These are phyloP conservation scores for Ustilago curta DNA, from an alignment of 1,284 basidiomycete genomes.

Conservation along the genomic window DNA sequence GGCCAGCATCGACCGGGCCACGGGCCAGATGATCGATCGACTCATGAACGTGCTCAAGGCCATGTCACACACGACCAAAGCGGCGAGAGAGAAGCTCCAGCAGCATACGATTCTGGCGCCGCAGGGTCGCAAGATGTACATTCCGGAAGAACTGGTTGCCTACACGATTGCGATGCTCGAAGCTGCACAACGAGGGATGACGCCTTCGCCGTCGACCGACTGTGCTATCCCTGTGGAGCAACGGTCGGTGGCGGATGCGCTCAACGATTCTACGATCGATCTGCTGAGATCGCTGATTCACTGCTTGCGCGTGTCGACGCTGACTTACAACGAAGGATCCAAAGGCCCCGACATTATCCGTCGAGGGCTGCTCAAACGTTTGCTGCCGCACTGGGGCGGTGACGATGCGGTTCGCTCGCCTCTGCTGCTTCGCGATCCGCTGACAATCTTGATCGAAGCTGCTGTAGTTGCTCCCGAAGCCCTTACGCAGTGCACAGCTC, in stretches of 20 bases:
- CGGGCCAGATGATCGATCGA: constrained; percentile 64
- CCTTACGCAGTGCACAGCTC: constrained; percentile 63
- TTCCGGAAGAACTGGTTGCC: constrained; percentile 66
- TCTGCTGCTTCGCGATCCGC: constrained; percentile 64
- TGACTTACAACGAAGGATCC: constrained; percentile 42
- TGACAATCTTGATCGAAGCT: constrained; percentile 66
- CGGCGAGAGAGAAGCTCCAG: constrained; percentile 50
- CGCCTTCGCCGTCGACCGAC: constrained; percentile 46
- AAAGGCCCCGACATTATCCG: constrained; percentile 54
- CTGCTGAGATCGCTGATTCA: constrained; percentile 61
- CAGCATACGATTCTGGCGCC: constrained; percentile 62
- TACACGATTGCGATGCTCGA: constrained; percentile 68
- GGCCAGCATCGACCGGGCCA: constrained; percentile 49
- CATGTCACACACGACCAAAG: constrained; percentile 53
- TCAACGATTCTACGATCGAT: constrained; percentile 53
- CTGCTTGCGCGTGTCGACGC: constrained; percentile 48
- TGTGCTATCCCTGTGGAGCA: constrained; percentile 31
- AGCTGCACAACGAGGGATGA: constrained; percentile 59
- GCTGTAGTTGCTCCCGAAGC: constrained; percentile 61
- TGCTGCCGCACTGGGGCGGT: constrained; percentile 67
- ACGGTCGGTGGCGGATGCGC: constrained; percentile 47
- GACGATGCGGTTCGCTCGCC: constrained; percentile 65
- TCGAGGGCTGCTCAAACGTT: constrained; percentile 65
- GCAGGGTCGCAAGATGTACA: constrained; percentile 60
- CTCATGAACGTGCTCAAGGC: constrained; percentile 62